These are phyloP conservation scores for Kodamaea anthophila DNA, from an alignment of 1,139 yeast genomes.

Conservation along the genomic window DNA sequence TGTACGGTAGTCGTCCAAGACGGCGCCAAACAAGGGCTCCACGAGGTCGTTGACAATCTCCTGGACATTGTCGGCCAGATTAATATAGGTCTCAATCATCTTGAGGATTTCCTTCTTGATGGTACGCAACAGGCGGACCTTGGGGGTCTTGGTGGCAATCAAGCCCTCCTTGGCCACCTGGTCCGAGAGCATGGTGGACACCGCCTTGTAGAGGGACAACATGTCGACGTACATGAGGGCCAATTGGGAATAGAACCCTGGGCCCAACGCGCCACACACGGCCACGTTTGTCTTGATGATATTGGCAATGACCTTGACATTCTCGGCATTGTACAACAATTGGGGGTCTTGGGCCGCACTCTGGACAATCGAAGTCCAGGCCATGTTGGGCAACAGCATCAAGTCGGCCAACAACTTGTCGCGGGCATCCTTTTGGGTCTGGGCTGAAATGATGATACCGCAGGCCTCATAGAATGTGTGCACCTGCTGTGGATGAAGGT, in stretches of 20 bases:
- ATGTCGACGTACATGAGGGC: conserved; percentile 83
- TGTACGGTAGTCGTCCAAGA: conserved; percentile 79
- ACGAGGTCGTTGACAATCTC: conserved; percentile 80
- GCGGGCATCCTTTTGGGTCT: conserved; percentile 54
- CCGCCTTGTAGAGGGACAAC: conserved; percentile 86
- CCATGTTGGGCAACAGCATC: conserved; percentile 89
- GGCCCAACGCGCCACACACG: conserved; percentile 88
- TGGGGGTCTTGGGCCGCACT: conserved; percentile 90
- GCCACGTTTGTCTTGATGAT: conserved; percentile 92
- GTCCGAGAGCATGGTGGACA: conserved; percentile 79
- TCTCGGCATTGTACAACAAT: conserved; percentile 73
- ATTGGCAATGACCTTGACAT: conserved; percentile 88
- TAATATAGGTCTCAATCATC: conserved; percentile 81
- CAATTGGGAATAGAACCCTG: conserved; percentile 84
- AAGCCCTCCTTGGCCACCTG: conserved; percentile 75
- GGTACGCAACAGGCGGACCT: conserved; percentile 91
- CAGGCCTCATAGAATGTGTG: conserved; percentile 98
- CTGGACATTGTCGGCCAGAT: conserved; percentile 80
- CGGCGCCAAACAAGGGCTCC: conserved; percentile 79
- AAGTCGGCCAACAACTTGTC: conserved; percentile 70
- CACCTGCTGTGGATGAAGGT: conserved; percentile 93
- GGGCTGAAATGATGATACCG: conserved; percentile 89
- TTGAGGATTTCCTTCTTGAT: conserved; percentile 91
- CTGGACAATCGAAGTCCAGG: conserved; percentile 86
- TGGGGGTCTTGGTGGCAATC: conserved; percentile 91